Base-by-base conservation (phyloP, 2,329 filamentous ascomycete species). In the Spiromastix sp. region DNA sequence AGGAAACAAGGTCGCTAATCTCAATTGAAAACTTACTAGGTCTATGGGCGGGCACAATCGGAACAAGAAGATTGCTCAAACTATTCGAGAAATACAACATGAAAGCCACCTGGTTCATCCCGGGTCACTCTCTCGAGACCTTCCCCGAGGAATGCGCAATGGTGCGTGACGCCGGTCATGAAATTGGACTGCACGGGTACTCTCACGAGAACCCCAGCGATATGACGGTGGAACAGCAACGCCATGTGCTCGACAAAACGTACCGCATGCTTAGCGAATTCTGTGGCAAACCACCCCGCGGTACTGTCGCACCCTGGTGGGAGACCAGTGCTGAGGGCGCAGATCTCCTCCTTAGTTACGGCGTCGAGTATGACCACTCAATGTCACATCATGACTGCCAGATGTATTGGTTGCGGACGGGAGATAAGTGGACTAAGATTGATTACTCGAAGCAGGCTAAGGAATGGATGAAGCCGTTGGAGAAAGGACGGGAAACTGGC, bases 301-400 rank as follows among this genome's bases (percentile, higher is more conserved):
- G 82, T 1, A 78, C 71, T 25, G 81, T 85, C 0, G 81, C 80
- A 0, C 82, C 82, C 0, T 86, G 74, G 70, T 86, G 80, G 81
- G 81, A 85, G 50, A 77, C 73, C 0, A 77, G 71, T 40, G 69
- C 73, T 43, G 80, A 84, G 50, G 79, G 77, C 3, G 72, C 73
- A 0, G 59, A 66, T 24, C 40, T 64, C 13, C 46, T 64, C 34
- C 51, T 66, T n/a, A 49, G 45, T 5, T 64, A 64, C 32, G 61
- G 61, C 0, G 59, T 65, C 13, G 59, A 65, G 42, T 61, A 61
- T 41, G 62, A 66, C 38, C 63, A 66, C 44, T 59, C 54, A 31
- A 63, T 65, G 55, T 56, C 52, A 10, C 62, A 65, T 34, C 54
- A 65, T 38, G 62, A 65, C 41, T 64, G 60, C 36, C 57, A 64